A percentile compares a stretch with the other conserved stretches of the same genome.
phyloP scores from a whole-genome alignment of 805 yeast species.

The Metschnikowia kofuensis region DNA sequence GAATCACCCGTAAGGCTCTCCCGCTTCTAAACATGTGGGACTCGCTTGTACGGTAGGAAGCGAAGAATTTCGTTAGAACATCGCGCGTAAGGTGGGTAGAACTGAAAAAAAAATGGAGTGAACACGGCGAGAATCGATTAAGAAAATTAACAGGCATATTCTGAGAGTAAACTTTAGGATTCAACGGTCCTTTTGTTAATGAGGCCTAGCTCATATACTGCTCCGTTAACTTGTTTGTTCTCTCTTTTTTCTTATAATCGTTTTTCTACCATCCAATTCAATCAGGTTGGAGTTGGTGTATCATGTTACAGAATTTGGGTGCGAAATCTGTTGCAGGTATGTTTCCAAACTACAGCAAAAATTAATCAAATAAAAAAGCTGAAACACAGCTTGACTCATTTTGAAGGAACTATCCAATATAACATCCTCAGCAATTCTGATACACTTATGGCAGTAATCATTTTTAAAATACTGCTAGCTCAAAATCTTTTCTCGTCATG shows the following conservation, averaged over 20 bases:
- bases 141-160: not conserved
- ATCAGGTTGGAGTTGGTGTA: too few relatives aligned
- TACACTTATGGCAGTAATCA: not conserved
- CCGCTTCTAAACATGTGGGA: slow-evolving; percentile 2
- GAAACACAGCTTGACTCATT: too few relatives aligned
- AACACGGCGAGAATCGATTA: not conserved
- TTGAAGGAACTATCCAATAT: too few relatives aligned
- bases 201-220: too few relatives aligned
- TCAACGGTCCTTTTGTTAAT: too few relatives aligned
- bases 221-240: too few relatives aligned
- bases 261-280: too few relatives aligned
- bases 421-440: too few relatives aligned
- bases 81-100: not conserved
- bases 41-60: not conserved
- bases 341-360: not conserved
- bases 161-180: too few relatives aligned
- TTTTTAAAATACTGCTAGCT: not conserved
- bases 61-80: not conserved
- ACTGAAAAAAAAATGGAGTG: not conserved
- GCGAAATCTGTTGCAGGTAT: not conserved
- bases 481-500: not conserved
- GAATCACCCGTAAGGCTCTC: not conserved
- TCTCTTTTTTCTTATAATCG: too few relatives aligned
- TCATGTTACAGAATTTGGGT: not conserved
- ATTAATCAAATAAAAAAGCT: not conserved